Evolutionary conservation across 2,329 filamentous ascomycete species (phyloP).

Genomic region (Parafenestella ontariensis): DNA sequence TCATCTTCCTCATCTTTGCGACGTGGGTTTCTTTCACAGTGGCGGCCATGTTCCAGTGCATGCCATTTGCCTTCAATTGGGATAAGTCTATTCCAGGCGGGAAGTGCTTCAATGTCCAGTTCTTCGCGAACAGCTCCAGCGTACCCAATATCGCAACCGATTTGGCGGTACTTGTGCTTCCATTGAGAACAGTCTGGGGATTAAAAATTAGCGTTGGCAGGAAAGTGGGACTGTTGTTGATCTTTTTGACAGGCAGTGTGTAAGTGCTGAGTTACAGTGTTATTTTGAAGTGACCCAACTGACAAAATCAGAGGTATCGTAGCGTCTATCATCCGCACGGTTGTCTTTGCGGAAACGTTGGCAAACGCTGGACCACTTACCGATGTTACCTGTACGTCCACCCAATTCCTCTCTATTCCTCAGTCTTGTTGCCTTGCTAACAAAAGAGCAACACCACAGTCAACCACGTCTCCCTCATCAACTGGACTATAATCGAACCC

Average conservation of each 20-base stretch:
- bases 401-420: background rate
- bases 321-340: constrained; percentile 32
- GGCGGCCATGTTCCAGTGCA: constrained; percentile 31
- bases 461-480: constrained; percentile 23
- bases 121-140: constrained; percentile 31
- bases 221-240: constrained; percentile 29
- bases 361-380: constrained; percentile 11
- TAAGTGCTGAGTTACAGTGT: constrained; percentile 11
- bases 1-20: constrained; percentile 25
- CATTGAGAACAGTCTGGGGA: constrained; percentile 26
- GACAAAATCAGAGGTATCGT: constrained; percentile 27
- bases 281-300: background rate
- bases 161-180: constrained; percentile 28
- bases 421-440: background rate
- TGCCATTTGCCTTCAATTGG: constrained; percentile 34
- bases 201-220: constrained; percentile 29
- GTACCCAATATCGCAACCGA: constrained; percentile 38
- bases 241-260: constrained; percentile 39
- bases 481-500: constrained; percentile 38
- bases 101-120: constrained; percentile 28
- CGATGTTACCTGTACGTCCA: constrained; percentile 31
- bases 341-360: constrained; percentile 23
- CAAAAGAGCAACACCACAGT: constrained; percentile 1
- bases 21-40: constrained; percentile 32
- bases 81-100: constrained; percentile 33